These are phyloP conservation scores for Setomelanomma holmii DNA, from an alignment of 2,329 filamentous ascomycete species.

Conservation along the genomic window DNA sequence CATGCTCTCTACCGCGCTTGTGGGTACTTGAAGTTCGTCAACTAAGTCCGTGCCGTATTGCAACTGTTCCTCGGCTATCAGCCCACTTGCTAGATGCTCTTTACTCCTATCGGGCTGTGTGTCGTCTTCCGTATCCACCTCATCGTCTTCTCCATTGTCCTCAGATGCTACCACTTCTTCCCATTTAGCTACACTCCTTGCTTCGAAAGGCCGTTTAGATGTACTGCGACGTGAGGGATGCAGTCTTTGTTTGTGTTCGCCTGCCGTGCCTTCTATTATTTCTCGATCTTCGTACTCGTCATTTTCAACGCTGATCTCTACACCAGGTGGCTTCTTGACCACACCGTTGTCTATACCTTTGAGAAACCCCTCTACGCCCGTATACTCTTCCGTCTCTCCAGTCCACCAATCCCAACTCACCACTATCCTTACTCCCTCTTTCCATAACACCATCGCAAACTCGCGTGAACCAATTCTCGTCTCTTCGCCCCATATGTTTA, in stretches of 20 bases:
- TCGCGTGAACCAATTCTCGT: slow-evolving; percentile 10
- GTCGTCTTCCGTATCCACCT: not conserved
- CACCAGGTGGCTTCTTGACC: not conserved
- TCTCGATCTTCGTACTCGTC: not conserved
- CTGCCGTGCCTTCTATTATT: not conserved
- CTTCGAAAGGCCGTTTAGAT: not conserved
- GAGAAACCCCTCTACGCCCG: slow-evolving; percentile 8
- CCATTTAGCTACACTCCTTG: too few species aligned
- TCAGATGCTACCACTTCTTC: not conserved
- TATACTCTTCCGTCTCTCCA: slow-evolving; percentile 7
- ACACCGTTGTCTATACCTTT: slow-evolving; percentile 4
- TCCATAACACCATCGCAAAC: slow-evolving; percentile 17
- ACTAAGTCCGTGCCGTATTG: not conserved
- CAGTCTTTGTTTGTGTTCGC: not conserved
- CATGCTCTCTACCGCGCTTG: not conserved
- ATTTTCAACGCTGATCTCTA: not conserved
- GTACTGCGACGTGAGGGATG: not conserved
- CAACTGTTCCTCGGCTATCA: not conserved
- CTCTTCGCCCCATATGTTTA: slow-evolving; percentile 26
- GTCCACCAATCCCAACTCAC: slow-evolving; percentile 9
- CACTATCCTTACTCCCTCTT: slow-evolving; percentile 12
- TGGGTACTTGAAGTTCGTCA: not conserved
- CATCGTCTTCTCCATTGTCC: not conserved
- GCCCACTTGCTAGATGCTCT: not conserved
- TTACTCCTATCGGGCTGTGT: not conserved